Conservation (phyloP, 2,329 filamentous ascomycete species). For the Pyrenochaeta sp. region DNA sequence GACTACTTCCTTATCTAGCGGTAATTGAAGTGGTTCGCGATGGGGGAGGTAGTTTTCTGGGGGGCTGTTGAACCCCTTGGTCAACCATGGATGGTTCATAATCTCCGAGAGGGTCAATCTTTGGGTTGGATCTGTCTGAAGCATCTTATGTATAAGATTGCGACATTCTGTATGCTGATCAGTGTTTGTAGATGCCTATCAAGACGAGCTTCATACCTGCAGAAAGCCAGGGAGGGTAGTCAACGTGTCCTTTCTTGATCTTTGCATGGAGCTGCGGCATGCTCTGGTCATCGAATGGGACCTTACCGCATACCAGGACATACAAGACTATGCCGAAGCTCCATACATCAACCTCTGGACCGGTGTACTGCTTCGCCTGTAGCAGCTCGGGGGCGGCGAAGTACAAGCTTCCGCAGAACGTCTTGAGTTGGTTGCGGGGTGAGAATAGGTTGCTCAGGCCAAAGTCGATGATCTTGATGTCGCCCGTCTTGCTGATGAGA, state of each 20-base stretch:
- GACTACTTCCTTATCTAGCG: conserved; percentile 82
- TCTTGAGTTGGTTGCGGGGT: conserved; percentile 84
- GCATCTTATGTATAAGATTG: conserved; percentile 90
- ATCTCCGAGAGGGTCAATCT: conserved; percentile 89
- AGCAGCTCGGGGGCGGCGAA: conserved; percentile 95
- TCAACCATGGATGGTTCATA: conserved; percentile 95
- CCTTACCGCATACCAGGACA: conserved; percentile 95
- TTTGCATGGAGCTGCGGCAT: conserved; percentile 98
- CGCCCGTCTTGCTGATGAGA: conserved; percentile 96
- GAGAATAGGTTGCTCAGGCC: conserved; percentile 96
- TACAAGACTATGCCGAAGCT: conserved; percentile 99
- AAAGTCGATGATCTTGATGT: conserved; percentile 99
- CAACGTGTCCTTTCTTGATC: conserved; percentile 95
- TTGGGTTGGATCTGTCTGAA: conserved; percentile 90
- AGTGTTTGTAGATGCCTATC: conserved; percentile 1
- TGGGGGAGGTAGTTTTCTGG: conserved; percentile 88
- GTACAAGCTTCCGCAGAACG: conserved; percentile 96
- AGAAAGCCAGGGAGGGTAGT: conserved; percentile 93
- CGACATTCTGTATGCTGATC: conserved; percentile 75
- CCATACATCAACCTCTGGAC: conserved; percentile 97
- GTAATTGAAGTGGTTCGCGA: conserved; percentile 84
- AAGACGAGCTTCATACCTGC: conserved; percentile 67
- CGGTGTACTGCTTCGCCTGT: conserved; percentile 92
- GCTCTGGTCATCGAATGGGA: conserved; percentile 98
- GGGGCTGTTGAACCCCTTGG: conserved; percentile 83